Conservation (phyloP, 768 basidiomycete species). For the Ramaria sp. region DNA sequence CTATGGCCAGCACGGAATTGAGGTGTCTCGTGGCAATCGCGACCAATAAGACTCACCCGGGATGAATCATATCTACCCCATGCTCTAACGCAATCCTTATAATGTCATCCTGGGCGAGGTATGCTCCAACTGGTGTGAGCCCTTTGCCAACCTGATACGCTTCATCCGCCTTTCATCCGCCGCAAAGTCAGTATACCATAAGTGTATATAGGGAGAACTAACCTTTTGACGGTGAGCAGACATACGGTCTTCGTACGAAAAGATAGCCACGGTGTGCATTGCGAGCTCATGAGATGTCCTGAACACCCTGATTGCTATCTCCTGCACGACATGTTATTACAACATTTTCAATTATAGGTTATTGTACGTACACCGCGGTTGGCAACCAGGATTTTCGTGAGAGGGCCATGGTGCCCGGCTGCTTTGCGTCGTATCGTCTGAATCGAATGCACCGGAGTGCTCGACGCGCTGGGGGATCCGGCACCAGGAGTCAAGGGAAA, state of each 20-base stretch:
- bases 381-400: conserved; percentile 87
- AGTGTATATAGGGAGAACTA: conserved; percentile 10
- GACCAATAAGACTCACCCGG: conserved; percentile 48
- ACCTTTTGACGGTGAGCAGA: conserved; percentile 98
- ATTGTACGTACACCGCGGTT: conserved; percentile 71
- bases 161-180: conserved; percentile 80
- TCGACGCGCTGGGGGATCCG: conserved; percentile 62
- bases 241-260: conserved; percentile 93
- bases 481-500: conserved; percentile 65
- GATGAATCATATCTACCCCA: conserved; percentile 99
- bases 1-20: conserved; percentile 26
- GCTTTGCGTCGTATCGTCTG: conserved; percentile 86
- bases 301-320: conserved; percentile 99
- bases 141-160: conserved; percentile 98
- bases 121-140: conserved; percentile 90
- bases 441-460: conserved; percentile 84
- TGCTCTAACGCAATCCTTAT: conserved; percentile 94
- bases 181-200: not conserved
- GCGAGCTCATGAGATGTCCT: conserved; percentile 96
- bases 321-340: conserved; percentile 34
- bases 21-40: not conserved
- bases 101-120: conserved; percentile 96
- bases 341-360: not conserved
- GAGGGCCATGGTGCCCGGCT: conserved; percentile 80
- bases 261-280: conserved; percentile 99